These are phyloP conservation scores for Canna indica DNA, from an alignment of 176 grass and related monocot genomes.

Conservation along the genomic window DNA sequence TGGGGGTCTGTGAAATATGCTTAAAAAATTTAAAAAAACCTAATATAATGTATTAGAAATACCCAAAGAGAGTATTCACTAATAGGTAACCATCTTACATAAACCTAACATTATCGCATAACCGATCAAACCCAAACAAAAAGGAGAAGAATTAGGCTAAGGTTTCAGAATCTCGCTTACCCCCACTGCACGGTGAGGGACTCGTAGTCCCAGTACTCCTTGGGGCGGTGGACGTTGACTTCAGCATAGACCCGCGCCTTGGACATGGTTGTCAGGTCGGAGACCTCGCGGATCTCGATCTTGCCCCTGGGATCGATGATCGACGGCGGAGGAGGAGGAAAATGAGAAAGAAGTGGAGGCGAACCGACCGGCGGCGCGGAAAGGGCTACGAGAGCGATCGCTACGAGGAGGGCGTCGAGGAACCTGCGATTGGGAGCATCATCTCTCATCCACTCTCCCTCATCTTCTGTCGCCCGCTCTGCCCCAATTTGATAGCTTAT, in stretches of 20 bases:
- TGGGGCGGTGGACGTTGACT: conserved; percentile 15
- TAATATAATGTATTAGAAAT: not conserved
- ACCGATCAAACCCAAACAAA: not conserved
- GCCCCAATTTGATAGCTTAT: not conserved
- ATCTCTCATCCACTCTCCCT: not conserved
- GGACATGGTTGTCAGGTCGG: not conserved
- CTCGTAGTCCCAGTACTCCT: conserved; percentile 20
- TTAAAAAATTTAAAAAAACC: not conserved
- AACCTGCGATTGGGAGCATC: not conserved
- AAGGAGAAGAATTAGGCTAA: not conserved
- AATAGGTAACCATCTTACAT: not conserved
- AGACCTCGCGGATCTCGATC: conserved; percentile 8
- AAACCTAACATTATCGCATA: not conserved
- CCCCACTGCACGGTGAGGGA: conserved; percentile 13
- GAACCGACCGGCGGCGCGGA: not conserved
- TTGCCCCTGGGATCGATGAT: not conserved
- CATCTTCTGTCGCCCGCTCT: not conserved
- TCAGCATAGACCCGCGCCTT: conserved; percentile 1
- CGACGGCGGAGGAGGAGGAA: not conserved
- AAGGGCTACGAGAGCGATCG: not conserved
- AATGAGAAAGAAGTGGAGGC: not conserved
- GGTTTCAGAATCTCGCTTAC: not conserved
- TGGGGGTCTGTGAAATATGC: too few species aligned
- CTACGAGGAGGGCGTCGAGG: not conserved
- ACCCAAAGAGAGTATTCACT: not conserved